Percentiles rank a stretch among this genome's conserved stretches.
Conservation (phyloP, 2,329 filamentous ascomycete species). For the Chaetomiaceae sp. region DNA sequence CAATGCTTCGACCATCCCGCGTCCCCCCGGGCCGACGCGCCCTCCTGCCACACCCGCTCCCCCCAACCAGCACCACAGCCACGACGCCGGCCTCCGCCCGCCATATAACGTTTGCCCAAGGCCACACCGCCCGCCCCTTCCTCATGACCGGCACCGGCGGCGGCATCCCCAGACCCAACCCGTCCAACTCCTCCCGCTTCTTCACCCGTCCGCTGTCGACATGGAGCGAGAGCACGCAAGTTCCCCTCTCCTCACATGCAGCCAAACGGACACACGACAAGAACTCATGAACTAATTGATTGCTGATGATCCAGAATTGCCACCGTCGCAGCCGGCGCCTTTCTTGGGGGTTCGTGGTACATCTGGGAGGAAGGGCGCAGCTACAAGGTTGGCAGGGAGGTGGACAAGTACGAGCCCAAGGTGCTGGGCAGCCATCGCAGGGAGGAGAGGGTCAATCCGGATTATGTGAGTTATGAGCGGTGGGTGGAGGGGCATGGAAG, state of each 20-base stretch:
- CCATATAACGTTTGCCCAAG: slow-evolving; percentile 3
- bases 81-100: not conserved
- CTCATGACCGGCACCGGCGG: not conserved
- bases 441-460: slow-evolving; percentile 8
- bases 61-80: not conserved
- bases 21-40: slow-evolving; percentile 3
- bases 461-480: slow-evolving; percentile 13
- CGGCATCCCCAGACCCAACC: not conserved
- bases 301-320: not conserved
- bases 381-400: slow-evolving; percentile 4
- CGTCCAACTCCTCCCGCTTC: not conserved
- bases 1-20: slow-evolving; percentile 7
- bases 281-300: not conserved
- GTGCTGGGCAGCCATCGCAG: slow-evolving; percentile 6
- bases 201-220: not conserved
- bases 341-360: slow-evolving; percentile 12
- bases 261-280: too few relatives aligned
- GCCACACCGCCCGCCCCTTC: not conserved
- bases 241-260: not conserved
- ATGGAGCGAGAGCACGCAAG: slow-evolving; percentile 11
- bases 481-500: slow-evolving; percentile 10
- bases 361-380: slow-evolving; percentile 11
- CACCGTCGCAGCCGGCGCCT: slow-evolving; percentile 1
- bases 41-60: not conserved
- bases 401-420: slow-evolving; percentile 1